Conservation (phyloP, 257 asterid genomes). For the Eustoma russellianum region DNA sequence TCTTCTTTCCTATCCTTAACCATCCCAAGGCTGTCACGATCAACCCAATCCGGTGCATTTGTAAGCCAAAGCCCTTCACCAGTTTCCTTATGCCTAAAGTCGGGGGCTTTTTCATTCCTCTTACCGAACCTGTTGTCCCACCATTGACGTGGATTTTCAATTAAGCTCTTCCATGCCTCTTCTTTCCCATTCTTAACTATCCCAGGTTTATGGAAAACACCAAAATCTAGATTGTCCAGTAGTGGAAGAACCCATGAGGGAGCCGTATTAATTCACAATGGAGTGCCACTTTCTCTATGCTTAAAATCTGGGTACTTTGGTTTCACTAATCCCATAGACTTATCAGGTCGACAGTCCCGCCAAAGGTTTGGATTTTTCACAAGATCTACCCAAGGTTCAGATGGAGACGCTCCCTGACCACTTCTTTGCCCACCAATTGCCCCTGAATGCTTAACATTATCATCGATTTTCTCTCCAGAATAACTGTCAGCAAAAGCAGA, state of each 20-base stretch:
- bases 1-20: neutral
- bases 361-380: conserved; percentile 50
- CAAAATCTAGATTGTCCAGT: conserved; percentile 43
- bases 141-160: neutral
- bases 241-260: conserved; percentile 54
- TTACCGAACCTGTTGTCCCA: no score
- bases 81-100: no score
- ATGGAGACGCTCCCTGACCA: neutral
- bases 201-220: conserved; percentile 14
- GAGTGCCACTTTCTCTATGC: conserved; percentile 37
- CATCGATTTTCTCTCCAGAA: conserved; percentile 19
- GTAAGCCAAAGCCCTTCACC: no score
- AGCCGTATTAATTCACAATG: conserved; percentile 51
- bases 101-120: no score
- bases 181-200: conserved; percentile 5
- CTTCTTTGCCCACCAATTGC: no score
- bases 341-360: conserved; percentile 66
- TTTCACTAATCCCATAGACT: conserved; percentile 44
- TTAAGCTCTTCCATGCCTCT: conserved; percentile 12
- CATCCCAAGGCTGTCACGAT: no score
- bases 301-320: conserved; percentile 67
- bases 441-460: neutral
- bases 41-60: no score
- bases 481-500: neutral
- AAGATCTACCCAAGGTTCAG: conserved; percentile 66